A percentile compares a stretch with the other conserved stretches of the same genome.
phyloP scores from a whole-genome alignment of 768 basidiomycete genomes.

The Lentinula raphanica region DNA sequence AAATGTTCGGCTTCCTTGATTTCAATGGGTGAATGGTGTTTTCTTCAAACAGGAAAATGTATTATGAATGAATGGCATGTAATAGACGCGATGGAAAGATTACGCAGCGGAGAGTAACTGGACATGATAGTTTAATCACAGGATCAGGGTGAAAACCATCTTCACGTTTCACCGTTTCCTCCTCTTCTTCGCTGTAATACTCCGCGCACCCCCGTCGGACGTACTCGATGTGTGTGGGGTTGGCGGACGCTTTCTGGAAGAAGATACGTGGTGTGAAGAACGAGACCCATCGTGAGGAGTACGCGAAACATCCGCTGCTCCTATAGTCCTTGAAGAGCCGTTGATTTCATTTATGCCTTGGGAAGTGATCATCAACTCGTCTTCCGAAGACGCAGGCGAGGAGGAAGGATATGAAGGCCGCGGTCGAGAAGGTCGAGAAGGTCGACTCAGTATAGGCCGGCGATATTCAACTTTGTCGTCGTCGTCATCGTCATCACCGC shows the following conservation, averaged over 20 bases:
- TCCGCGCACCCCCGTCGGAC: not conserved
- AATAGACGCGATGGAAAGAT: too few species aligned
- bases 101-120: too few species aligned
- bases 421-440: not conserved
- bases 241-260: not conserved
- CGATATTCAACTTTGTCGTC: not conserved
- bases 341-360: not conserved
- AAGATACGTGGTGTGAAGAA: not conserved
- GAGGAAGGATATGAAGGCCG: not conserved
- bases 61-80: too few species aligned
- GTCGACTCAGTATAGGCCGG: too few species aligned
- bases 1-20: too few species aligned
- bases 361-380: conserved; percentile 1
- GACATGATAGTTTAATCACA: too few species aligned
- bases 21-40: too few species aligned
- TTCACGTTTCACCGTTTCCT: not conserved
- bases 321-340: not conserved
- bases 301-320: not conserved
- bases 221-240: not conserved
- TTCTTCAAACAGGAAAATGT: too few species aligned
- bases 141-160: not conserved
- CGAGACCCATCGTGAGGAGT: not conserved
- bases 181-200: not conserved
- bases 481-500: not conserved
- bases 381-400: not conserved